Evolutionary conservation across 2,329 filamentous ascomycete genomes (phyloP).

Genomic region (Coniochaeta hoffmannii): DNA sequence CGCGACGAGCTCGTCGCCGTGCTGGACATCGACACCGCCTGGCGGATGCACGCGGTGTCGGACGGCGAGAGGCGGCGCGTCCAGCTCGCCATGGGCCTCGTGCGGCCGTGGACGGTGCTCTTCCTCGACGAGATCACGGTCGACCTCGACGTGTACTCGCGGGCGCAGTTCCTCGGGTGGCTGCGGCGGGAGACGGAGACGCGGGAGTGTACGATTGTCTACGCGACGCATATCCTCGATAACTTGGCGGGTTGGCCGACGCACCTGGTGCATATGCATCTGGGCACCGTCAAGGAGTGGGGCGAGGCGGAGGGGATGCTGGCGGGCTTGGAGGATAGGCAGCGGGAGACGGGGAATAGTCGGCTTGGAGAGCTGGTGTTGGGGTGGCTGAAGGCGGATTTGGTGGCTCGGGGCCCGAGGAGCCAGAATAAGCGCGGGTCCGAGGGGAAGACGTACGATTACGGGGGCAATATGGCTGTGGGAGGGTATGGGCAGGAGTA

Average conservation of each 20-base stretch:
- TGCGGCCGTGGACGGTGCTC: constrained; percentile 85
- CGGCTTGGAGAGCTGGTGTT: constrained; percentile 81
- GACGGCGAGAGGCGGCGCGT: constrained; percentile 89
- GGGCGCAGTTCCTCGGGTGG: constrained; percentile 79
- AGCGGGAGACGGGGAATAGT: constrained; percentile 59
- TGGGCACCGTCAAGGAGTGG: constrained; percentile 83
- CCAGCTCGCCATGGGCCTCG: constrained; percentile 90
- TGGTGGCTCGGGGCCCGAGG: constrained; percentile 71
- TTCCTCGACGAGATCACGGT: constrained; percentile 96
- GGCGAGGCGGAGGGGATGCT: constrained; percentile 67
- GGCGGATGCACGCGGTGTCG: constrained; percentile 93
- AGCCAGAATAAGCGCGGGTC: constrained; percentile 45
- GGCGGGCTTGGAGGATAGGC: constrained; percentile 33
- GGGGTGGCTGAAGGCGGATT: constrained; percentile 75
- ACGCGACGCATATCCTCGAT: constrained; percentile 95
- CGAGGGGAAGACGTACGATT: constrained; percentile 58
- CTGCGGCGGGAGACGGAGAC: constrained; percentile 79
- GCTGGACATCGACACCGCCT: constrained; percentile 82
- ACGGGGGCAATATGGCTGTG: constrained; percentile 34
- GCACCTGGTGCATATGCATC: constrained; percentile 90
- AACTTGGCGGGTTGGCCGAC: constrained; percentile 93
- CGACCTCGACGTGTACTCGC: constrained; percentile 80
- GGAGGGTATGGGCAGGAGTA: constrained; percentile 53
- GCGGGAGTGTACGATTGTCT: constrained; percentile 84
- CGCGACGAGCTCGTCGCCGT: constrained; percentile 82